Evolutionary conservation across 768 basidiomycete species (phyloP).

Genomic region (Suillus subalutaceus): DNA sequence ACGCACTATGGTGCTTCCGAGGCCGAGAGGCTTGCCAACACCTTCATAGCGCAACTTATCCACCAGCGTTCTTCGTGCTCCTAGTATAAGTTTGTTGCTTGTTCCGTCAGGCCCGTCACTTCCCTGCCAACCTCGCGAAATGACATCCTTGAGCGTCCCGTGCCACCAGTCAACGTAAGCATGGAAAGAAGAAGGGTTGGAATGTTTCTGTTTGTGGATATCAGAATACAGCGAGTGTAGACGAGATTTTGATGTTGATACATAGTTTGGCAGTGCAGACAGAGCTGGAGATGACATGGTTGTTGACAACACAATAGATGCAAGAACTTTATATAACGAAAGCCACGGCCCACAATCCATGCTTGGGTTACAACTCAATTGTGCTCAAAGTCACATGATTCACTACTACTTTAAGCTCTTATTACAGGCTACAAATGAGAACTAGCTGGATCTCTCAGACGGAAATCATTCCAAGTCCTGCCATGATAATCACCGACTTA

Average conservation of each 20-base stretch:
- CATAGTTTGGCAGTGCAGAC: constrained; percentile 30
- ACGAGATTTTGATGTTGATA: constrained; percentile 43
- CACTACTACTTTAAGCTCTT: neutral
- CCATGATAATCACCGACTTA: neutral
- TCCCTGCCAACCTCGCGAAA: constrained; percentile 58
- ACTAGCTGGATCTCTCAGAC: neutral
- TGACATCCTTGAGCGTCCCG: constrained; percentile 59
- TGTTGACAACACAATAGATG: constrained; percentile 21
- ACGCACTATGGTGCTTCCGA: constrained; percentile 77
- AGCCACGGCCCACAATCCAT: neutral
- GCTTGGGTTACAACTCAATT: neutral
- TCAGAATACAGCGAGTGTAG: constrained; percentile 88
- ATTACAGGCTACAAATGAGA: constrained; percentile 2
- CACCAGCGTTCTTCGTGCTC: constrained; percentile 53
- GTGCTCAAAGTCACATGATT: neutral
- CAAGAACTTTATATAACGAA: constrained; percentile 1
- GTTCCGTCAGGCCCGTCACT: constrained; percentile 17
- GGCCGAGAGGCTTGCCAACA: constrained; percentile 74
- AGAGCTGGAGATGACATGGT: constrained; percentile 15
- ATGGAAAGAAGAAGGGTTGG: constrained; percentile 81
- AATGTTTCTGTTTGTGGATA: constrained; percentile 78
- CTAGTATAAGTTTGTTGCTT: constrained; percentile 60
- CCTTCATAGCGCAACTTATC: constrained; percentile 67
- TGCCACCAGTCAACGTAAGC: constrained; percentile 92
- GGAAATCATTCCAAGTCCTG: neutral